Evolutionary conservation across 371 early-diverging fungal genomes (phyloP).

Genomic region (Smittium mucronatum): DNA sequence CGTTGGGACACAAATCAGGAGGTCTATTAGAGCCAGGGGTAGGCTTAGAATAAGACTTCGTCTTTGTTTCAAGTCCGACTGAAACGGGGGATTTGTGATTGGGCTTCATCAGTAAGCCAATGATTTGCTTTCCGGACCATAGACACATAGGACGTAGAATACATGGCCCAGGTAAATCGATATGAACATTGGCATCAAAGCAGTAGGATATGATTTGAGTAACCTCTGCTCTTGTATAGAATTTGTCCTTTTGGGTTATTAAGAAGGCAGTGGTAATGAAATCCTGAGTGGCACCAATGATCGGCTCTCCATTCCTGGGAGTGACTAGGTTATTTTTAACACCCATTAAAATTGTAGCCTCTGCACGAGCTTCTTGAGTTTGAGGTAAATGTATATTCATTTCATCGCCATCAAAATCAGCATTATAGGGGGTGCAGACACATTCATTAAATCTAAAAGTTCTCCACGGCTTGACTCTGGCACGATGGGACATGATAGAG

Average conservation of each 20-base stretch:
- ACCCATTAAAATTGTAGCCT: constrained; percentile 96
- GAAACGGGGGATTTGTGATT: constrained; percentile 51
- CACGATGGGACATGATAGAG: constrained; percentile 97
- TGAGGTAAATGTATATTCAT: constrained; percentile 99
- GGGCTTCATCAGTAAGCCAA: constrained; percentile 78
- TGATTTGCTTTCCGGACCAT: constrained; percentile 55
- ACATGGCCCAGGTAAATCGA: constrained; percentile 89
- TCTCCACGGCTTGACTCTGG: constrained; percentile 85
- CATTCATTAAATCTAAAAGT: constrained; percentile 99
- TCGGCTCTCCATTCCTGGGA: constrained; percentile 95
- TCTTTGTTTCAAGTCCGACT: constrained; percentile 83
- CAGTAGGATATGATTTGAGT: constrained; percentile 78
- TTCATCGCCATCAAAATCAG: constrained; percentile 99
- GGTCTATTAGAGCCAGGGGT: constrained; percentile 26
- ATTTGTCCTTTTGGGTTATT: constrained; percentile 82
- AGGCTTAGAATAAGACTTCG: constrained; percentile 50
- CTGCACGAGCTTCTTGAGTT: constrained; percentile 96
- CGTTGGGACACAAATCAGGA: constrained; percentile 76
- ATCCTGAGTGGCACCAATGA: constrained; percentile 99
- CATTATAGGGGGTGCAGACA: constrained; percentile 99
- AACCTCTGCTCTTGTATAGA: constrained; percentile 91
- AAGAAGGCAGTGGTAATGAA: constrained; percentile 96
- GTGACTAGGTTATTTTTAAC: constrained; percentile 94
- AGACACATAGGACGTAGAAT: constrained; percentile 62
- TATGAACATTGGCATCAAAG: constrained; percentile 58